phyloP scores from a whole-genome alignment of 768 basidiomycete species.

The Leccinum fibrillosum region DNA sequence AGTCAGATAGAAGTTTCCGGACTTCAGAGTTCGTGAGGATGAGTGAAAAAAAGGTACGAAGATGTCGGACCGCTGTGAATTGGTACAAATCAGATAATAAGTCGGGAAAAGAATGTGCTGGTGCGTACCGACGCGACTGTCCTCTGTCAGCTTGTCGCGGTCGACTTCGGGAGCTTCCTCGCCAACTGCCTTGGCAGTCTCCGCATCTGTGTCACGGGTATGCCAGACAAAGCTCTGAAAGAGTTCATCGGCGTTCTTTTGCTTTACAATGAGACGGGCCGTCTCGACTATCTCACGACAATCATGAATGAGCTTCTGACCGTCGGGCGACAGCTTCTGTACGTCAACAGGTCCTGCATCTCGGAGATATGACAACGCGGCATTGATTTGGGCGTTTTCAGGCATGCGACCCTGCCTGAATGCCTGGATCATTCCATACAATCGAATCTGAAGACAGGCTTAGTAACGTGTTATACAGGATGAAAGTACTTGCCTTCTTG shows the following conservation, averaged over 20 bases:
- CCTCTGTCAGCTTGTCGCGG: slow-evolving; percentile 51
- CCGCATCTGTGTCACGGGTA: slow-evolving; percentile 47
- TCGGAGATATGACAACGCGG: slow-evolving; percentile 64
- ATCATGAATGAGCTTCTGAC: slow-evolving; percentile 73
- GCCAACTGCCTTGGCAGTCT: slow-evolving; percentile 41
- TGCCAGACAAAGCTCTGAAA: slow-evolving; percentile 90
- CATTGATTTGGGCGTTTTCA: slow-evolving; percentile 76
- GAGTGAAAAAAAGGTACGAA: slow-evolving; percentile 83
- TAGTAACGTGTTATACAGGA: not conserved
- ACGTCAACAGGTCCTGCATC: slow-evolving; percentile 57
- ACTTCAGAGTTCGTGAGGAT: slow-evolving; percentile 92
- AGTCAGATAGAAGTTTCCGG: slow-evolving; percentile 82
- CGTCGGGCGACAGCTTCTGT: slow-evolving; percentile 69
- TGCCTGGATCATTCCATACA: slow-evolving; percentile 81
- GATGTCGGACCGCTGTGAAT: slow-evolving; percentile 71
- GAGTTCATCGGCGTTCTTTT: slow-evolving; percentile 90
- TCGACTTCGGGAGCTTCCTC: slow-evolving; percentile 46
- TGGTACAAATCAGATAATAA: slow-evolving; percentile 7
- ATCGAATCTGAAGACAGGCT: slow-evolving; percentile 42
- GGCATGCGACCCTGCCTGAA: slow-evolving; percentile 78
- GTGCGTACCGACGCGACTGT: slow-evolving; percentile 57
- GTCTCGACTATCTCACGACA: slow-evolving; percentile 78
- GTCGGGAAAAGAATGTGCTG: not conserved
- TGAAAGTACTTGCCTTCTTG: slow-evolving; percentile 51
- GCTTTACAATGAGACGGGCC: slow-evolving; percentile 60